These are phyloP conservation scores for Aphanomyces euteiches DNA, from an alignment of 352 stramenopile genomes.

Conservation along the genomic window DNA sequence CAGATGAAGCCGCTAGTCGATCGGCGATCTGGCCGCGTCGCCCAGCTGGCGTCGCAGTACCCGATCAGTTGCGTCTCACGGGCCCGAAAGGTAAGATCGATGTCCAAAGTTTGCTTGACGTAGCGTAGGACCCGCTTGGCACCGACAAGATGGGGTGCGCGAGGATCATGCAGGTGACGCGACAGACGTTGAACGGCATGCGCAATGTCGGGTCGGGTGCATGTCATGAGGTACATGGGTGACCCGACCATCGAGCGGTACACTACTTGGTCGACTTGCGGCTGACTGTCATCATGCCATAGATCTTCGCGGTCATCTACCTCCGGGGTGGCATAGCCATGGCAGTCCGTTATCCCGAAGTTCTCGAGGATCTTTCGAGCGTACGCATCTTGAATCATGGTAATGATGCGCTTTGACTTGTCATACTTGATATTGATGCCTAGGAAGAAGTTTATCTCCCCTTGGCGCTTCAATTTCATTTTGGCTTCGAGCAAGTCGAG, in stretches of 20 bases:
- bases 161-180: conserved; percentile 7
- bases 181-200: conserved; percentile 23
- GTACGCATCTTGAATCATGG: conserved; percentile 24
- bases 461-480: conserved; percentile 20
- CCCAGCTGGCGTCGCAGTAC: conserved; percentile 20
- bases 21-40: conserved; percentile 17
- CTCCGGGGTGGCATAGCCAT: conserved; percentile 25
- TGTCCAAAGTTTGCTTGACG: background rate
- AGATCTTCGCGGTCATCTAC: conserved; percentile 5
- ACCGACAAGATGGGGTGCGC: background rate
- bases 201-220: conserved; percentile 33
- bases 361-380: conserved; percentile 19
- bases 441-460: conserved; percentile 9
- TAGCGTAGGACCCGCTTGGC: conserved; percentile 19
- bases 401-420: background rate
- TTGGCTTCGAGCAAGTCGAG: background rate
- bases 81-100: background rate
- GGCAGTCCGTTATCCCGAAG: conserved; percentile 21
- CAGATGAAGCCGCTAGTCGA: conserved; percentile 13
- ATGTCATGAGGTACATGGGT: conserved; percentile 32
- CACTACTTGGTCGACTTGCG: background rate
- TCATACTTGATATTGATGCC: conserved; percentile 10
- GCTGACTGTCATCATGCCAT: conserved; percentile 9
- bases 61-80: background rate
- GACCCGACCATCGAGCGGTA: conserved; percentile 25